Conservation (phyloP, 805 yeast species). For the Cyberlindnera meyerae region DNA sequence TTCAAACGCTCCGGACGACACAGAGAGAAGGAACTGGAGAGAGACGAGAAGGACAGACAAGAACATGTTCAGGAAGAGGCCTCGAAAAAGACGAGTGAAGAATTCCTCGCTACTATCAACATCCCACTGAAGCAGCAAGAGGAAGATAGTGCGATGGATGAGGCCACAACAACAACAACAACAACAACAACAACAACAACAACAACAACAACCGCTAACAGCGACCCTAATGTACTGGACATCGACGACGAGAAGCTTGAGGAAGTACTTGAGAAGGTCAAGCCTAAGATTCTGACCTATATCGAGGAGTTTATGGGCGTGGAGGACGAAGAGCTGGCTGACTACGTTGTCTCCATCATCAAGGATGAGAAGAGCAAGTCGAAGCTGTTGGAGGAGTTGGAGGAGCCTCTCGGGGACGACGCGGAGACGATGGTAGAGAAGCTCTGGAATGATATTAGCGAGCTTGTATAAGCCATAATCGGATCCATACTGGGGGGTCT, state of each 20-base stretch:
- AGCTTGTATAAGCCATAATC: slow-evolving; percentile 3
- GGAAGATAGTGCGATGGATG: too few relatives aligned
- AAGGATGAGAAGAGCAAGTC: slow-evolving; percentile 29
- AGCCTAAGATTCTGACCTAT: slow-evolving; percentile 35
- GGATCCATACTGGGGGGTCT: too few relatives aligned
- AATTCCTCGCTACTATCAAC: slow-evolving; percentile 16
- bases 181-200: too few relatives aligned
- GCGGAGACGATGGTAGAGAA: slow-evolving; percentile 37
- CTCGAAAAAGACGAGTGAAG: slow-evolving; percentile 11
- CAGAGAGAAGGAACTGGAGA: slow-evolving; percentile 35
- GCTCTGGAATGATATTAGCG: slow-evolving; percentile 29
- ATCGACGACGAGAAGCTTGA: slow-evolving; percentile 16
- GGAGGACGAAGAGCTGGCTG: slow-evolving; percentile 45
- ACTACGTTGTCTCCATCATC: slow-evolving; percentile 38
- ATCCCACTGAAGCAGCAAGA: slow-evolving; percentile 19
- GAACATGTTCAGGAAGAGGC: slow-evolving; percentile 29
- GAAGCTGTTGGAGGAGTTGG: slow-evolving; percentile 39
- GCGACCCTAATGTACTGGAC: slow-evolving; percentile 10
- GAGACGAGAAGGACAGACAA: slow-evolving; percentile 37
- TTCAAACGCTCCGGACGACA: slow-evolving; percentile 20
- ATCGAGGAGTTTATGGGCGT: slow-evolving; percentile 51
- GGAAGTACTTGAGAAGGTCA: slow-evolving; percentile 24
- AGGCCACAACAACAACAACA: too few relatives aligned
- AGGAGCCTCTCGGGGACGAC: slow-evolving; percentile 49
- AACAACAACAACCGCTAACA: slow-evolving; percentile 8